Conservation (phyloP, 2,329 filamentous ascomycete genomes). For the Coniochaeta sp. region DNA sequence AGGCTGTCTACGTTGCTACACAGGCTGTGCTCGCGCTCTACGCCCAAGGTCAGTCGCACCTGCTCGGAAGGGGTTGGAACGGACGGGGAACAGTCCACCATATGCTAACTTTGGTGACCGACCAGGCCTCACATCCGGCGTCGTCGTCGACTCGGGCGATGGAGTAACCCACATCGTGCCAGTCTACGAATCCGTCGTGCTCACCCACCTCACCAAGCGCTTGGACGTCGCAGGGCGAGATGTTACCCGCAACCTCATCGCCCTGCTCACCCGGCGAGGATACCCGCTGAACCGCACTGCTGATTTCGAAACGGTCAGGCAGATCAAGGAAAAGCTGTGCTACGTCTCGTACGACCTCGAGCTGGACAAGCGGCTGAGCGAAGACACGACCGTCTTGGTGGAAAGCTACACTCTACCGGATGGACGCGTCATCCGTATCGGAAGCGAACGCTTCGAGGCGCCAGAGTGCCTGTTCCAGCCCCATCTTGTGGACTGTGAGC, state of each 20-base stretch:
- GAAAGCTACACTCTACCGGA: slow-evolving; percentile 97
- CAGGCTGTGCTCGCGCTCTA: slow-evolving; percentile 95
- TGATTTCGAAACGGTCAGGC: slow-evolving; percentile 96
- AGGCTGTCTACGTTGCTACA: slow-evolving; percentile 92
- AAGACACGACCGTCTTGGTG: slow-evolving; percentile 94
- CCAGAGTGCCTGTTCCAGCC: slow-evolving; percentile 98
- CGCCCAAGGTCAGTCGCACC: slow-evolving; percentile 65
- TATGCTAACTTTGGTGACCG: not conserved
- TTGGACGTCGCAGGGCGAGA: slow-evolving; percentile 94
- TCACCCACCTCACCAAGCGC: slow-evolving; percentile 91
- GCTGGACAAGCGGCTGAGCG: slow-evolving; percentile 89
- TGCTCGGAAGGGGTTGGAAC: not conserved
- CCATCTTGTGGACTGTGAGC: slow-evolving; percentile 94
- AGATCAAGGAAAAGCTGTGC: slow-evolving; percentile 99
- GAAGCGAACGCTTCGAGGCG: slow-evolving; percentile 95
- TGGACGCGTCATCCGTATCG: slow-evolving; percentile 90
- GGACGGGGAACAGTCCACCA: not conserved
- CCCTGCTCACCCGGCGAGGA: slow-evolving; percentile 83
- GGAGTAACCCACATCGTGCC: slow-evolving; percentile 98
- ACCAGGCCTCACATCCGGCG: slow-evolving; percentile 75
- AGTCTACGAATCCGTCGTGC: slow-evolving; percentile 94
- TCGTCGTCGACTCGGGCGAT: slow-evolving; percentile 98
- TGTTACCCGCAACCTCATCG: slow-evolving; percentile 97
- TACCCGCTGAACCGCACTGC: slow-evolving; percentile 97
- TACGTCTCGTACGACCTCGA: slow-evolving; percentile 98